Conservation (phyloP, 768 basidiomycete genomes). For the Tulasnella sp. region DNA sequence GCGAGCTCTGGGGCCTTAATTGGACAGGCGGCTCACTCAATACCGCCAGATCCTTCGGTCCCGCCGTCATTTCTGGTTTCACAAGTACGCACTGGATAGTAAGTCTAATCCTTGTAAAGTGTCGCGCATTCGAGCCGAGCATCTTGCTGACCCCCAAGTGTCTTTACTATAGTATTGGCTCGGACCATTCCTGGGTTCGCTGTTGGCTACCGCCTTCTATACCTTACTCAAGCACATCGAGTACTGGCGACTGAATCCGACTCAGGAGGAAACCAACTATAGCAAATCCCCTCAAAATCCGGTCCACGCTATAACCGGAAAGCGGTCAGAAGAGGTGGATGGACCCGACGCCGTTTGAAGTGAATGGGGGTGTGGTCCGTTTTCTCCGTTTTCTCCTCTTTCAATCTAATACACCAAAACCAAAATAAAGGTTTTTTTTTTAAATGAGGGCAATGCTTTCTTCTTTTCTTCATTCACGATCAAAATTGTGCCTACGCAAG, state of each 20-base stretch:
- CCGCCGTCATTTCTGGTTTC: conserved; percentile 56
- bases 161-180: conserved; percentile 46
- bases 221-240: conserved; percentile 29
- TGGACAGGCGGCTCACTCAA: conserved; percentile 62
- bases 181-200: conserved; percentile 54
- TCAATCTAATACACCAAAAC: no score
- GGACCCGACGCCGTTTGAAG: no score
- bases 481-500: no score
- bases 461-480: no score
- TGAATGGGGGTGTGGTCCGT: no score
- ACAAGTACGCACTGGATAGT: conserved; percentile 51
- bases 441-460: no score
- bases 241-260: conserved; percentile 46
- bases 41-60: conserved; percentile 57
- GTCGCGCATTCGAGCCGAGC: not conserved
- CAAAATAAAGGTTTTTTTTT: no score
- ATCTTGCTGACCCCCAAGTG: not conserved
- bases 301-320: conserved; percentile 18
- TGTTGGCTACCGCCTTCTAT: conserved; percentile 46
- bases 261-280: conserved; percentile 34
- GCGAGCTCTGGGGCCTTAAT: conserved; percentile 48
- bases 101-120: conserved; percentile 21
- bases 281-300: conserved; percentile 35
- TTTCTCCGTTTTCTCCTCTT: no score
- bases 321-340: not conserved